Evolutionary conservation across 441 rosid species (phyloP).

Genomic region (Adansonia rubrostipa): DNA sequence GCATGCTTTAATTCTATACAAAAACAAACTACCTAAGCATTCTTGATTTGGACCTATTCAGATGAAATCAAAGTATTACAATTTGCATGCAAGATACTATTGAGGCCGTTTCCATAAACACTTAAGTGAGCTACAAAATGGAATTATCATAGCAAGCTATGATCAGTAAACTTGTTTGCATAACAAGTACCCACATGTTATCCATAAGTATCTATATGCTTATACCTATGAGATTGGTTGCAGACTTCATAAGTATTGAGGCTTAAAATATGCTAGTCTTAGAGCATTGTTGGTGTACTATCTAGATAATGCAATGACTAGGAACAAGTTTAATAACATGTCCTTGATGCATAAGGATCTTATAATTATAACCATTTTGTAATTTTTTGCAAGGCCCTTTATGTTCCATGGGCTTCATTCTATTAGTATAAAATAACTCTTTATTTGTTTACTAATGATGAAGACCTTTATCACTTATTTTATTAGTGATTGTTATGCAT

Average conservation of each 20-base stretch:
- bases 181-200: not conserved
- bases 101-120: no score
- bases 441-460: not conserved
- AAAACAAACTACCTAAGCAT: not conserved
- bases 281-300: not conserved
- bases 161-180: not conserved
- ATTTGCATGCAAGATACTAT: no score
- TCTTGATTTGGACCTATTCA: not conserved
- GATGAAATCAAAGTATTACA: not conserved
- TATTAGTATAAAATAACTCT: not conserved
- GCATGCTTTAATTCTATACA: not conserved
- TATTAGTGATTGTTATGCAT: not conserved
- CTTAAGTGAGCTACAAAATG: no score
- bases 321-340: not conserved
- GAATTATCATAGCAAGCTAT: not conserved
- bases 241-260: not conserved
- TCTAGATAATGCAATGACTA: not conserved
- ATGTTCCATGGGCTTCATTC: not conserved
- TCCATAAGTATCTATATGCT: not conserved
- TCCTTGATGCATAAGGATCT: not conserved
- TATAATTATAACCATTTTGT: no score
- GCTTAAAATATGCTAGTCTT: not conserved
- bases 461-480: not conserved
- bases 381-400: not conserved
- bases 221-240: not conserved